Evolutionary conservation across 345 rosid genomes (phyloP), one percentile per base, ranked within the genome.

Genomic region (Eutrema japonicum): DNA sequence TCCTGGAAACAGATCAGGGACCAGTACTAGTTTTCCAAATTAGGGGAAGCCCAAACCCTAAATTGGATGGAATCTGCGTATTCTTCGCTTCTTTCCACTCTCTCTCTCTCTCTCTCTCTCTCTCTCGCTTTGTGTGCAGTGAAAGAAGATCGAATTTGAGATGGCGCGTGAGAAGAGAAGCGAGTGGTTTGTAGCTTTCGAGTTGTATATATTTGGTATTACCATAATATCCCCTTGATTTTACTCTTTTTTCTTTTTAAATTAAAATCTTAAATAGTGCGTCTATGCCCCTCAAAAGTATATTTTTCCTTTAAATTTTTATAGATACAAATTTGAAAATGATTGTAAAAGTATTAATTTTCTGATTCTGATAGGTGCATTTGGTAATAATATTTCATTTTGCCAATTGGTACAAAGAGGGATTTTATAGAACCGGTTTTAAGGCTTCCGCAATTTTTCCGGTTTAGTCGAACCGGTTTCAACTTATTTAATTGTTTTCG

Each of bases 1-100:
- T 46, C 64, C 33, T 36, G 49, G 35, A 57, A 76, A 70, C 79
- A 75, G 68, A 68, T 75, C 78, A 75, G 72, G 59, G 43, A 67
- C 37, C 73, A 52, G 40, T 45, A 60, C n/a, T 56, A 41, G 64
- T 16, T 50, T 73, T 52, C 81, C 74, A 84, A 84, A 88, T 79
- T 82, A 79, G 86, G 89, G 84, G 78, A 57, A 79, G 73, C 79
- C 74, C 82, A 66, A 82, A 82, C 82, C 86, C 92, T 81, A 74
- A 58, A 56, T 68, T 74, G 64, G 68, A 79, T 79, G 69, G 81
- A 55, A 38, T 56, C 68, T 64, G 72, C 72, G 76, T 76, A 49
- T 70, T 76, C 80, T 76, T 30, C 79, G 71, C 65, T 46, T 14
- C 41, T 30, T 13, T 18, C 26, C 46, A n/a, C 56, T 46, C 2